Conservation (phyloP, 106 monocot species). For the Amphibolis antarctica region DNA sequence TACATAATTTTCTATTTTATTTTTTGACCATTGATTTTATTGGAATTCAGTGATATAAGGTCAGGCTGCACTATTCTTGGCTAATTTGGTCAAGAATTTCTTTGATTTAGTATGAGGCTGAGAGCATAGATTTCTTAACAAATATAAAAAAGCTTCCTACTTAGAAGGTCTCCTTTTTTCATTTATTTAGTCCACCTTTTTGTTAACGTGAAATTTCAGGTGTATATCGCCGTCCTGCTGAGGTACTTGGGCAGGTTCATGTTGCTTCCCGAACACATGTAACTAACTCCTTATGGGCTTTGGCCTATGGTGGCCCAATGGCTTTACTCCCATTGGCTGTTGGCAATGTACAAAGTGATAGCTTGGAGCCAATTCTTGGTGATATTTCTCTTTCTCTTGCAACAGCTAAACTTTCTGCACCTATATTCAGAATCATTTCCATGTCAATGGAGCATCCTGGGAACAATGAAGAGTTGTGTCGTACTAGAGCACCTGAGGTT, state of each 20-base stretch:
- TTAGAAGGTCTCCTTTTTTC: no score
- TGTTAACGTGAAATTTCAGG: conserved; percentile 48
- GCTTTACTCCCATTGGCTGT: conserved; percentile 82
- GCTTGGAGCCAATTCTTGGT: conserved; percentile 55
- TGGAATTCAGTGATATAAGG: no score
- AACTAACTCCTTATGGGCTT: conserved; percentile 82
- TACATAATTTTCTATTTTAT: no score
- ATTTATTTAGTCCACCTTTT: not conserved
- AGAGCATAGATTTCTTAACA: no score
- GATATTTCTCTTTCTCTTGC: conserved; percentile 41
- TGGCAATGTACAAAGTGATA: conserved; percentile 63
- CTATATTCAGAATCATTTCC: conserved; percentile 88
- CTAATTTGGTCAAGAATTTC: no score
- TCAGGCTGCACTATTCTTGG: no score
- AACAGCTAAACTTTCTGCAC: conserved; percentile 66
- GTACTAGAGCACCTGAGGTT: conserved; percentile 59
- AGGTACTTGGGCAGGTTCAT: conserved; percentile 89
- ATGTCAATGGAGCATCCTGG: conserved; percentile 67
- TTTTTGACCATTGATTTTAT: no score
- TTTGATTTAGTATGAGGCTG: no score
- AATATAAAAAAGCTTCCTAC: no score
- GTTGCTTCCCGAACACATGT: conserved; percentile 62
- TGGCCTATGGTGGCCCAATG: conserved; percentile 87
- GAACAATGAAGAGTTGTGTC: conserved; percentile 80
- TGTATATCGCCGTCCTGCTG: conserved; percentile 61